These are phyloP conservation scores for Boletales sp. DNA, from an alignment of 768 basidiomycete species.

Conservation along the genomic window DNA sequence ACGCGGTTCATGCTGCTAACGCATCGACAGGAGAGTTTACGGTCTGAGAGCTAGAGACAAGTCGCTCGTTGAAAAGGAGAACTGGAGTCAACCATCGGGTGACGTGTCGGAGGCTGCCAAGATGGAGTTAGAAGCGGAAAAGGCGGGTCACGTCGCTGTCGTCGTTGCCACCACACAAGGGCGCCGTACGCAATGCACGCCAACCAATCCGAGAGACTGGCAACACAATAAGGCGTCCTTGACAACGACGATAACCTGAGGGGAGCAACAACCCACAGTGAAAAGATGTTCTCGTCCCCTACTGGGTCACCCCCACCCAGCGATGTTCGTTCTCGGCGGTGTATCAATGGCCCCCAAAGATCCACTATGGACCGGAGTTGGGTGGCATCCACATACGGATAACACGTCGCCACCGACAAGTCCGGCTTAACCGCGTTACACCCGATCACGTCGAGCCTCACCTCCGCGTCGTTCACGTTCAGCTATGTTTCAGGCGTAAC, in stretches of 20 bases:
- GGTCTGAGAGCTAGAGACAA: constrained; percentile 53
- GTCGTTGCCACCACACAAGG: constrained; percentile 43
- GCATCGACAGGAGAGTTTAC: constrained; percentile 43
- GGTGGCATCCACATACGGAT: constrained; percentile 53
- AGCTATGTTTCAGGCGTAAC: no score
- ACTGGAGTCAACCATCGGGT: constrained; percentile 24
- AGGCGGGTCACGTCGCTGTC: no score
- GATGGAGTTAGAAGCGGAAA: constrained; percentile 57
- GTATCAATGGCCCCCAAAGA: constrained; percentile 42
- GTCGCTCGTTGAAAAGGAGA: constrained; percentile 57
- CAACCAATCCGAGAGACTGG: constrained; percentile 39
- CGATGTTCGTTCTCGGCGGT: constrained; percentile 31
- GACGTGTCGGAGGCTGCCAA: constrained; percentile 32
- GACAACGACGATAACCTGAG: not conserved
- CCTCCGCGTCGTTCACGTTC: no score
- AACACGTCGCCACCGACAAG: no score
- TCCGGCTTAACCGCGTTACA: no score
- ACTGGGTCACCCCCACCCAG: constrained; percentile 10
- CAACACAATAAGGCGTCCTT: not conserved
- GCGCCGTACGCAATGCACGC: constrained; percentile 33
- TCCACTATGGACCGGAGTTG: constrained; percentile 54
- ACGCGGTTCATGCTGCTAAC: not conserved
- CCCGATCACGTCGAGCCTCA: no score
- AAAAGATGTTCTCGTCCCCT: constrained; percentile 10
- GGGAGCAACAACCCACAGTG: constrained; percentile 18